phyloP scores from a whole-genome alignment of 768 basidiomycete species.

The Rubroboletus pulcherrimus region DNA sequence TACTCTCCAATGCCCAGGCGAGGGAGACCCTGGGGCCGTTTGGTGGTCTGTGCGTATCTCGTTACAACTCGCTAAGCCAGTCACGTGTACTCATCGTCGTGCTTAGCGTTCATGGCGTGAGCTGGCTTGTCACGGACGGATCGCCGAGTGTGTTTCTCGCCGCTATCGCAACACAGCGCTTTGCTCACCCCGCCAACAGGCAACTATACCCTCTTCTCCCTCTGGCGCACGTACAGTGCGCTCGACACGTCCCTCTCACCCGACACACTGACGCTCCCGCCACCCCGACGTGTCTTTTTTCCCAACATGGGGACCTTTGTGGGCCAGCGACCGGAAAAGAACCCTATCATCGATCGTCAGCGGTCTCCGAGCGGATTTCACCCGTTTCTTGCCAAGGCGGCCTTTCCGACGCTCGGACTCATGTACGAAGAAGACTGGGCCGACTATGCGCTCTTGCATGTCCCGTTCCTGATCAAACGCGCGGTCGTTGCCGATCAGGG shows the following conservation, averaged over 20 bases:
- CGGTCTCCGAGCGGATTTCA: slow-evolving; percentile 66
- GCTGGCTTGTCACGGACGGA: slow-evolving; percentile 60
- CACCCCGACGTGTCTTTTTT: slow-evolving; percentile 72
- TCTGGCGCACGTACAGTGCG: slow-evolving; percentile 74
- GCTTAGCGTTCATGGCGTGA: slow-evolving; percentile 60
- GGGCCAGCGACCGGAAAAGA: slow-evolving; percentile 36
- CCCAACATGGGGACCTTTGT: slow-evolving; percentile 63
- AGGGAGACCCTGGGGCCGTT: slow-evolving; percentile 44
- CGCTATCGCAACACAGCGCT: neutral
- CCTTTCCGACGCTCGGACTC: slow-evolving; percentile 66
- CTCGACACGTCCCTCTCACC: slow-evolving; percentile 46
- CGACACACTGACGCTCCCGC: slow-evolving; percentile 51
- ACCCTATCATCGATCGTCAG: slow-evolving; percentile 32
- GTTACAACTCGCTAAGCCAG: neutral
- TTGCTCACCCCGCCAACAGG: slow-evolving; percentile 31
- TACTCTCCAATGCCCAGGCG: slow-evolving; percentile 52
- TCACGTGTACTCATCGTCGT: neutral
- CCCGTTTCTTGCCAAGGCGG: slow-evolving; percentile 64
- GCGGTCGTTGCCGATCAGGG: slow-evolving; percentile 73
- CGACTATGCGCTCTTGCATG: slow-evolving; percentile 63
- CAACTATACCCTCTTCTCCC: slow-evolving; percentile 68
- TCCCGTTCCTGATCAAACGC: slow-evolving; percentile 73
- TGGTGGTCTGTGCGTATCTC: slow-evolving; percentile 48
- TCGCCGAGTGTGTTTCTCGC: slow-evolving; percentile 43
- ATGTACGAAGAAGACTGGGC: slow-evolving; percentile 75